Evolutionary conservation across 2,329 filamentous ascomycete genomes (phyloP), one percentile per base, ranked within the genome.

Genomic region (Pseudodiploospora longispora): DNA sequence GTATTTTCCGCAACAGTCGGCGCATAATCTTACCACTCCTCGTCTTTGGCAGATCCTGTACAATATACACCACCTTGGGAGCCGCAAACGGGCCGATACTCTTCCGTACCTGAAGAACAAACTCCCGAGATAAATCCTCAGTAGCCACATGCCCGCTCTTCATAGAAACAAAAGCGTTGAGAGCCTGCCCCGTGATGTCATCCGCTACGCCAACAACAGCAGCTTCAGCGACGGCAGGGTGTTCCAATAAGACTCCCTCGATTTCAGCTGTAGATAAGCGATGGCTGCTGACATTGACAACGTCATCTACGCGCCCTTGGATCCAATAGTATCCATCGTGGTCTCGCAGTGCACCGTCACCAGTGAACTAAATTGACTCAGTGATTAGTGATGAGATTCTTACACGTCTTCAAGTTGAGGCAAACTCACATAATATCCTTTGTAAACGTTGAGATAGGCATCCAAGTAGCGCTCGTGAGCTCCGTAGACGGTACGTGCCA

Each of bases 241-340:
- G 88, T 71, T 95, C 89, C 50, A 96, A 82, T 44, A 96, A 79
- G 6, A 90, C 89, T 6, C 90, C 90, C 68, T 96, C 91, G 54
- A 96, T 96, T 67, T 96, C 90, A 12, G 90, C 89, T 2, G 91
- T 96, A n/a, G 89, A 95, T 51, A 96, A 75, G 61, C 90, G 82
- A 66, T 96, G 90, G 10, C 90, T 91, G 55, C 85, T 91, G 47
- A 96, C 90, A 66, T 96, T 96, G 63, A 96, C 90, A 19, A 96
- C 90, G 58, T 96, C 90, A 61, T 96, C 90, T 35, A 96, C 90
- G 64, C 90, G 87, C 51, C 90, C 91, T 48, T 89, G 86, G 63
- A 96, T 96, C 90, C 90, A 96, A 78, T 95, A 96, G 73, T 95
- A 96, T 40, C 90, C 90, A 56, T 96, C 90, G 63, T 93, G 83